Conservation (phyloP, 208 protist species). For the Vickermania spadyakhi region DNA sequence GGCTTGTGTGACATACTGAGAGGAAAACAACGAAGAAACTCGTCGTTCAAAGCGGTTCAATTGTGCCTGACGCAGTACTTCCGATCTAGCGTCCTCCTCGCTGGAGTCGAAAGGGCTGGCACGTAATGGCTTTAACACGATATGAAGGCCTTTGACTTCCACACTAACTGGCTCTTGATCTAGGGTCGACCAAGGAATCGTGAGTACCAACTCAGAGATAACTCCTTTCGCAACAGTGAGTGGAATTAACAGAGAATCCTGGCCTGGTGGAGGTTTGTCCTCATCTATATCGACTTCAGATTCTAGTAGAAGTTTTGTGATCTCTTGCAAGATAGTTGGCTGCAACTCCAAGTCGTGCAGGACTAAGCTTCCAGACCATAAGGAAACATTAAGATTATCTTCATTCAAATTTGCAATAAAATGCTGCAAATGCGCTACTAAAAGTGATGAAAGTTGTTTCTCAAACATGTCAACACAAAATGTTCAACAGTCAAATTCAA, state of each 20-base stretch:
- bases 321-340: constrained; percentile 43
- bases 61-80: constrained; percentile 50
- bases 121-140: constrained; percentile 64
- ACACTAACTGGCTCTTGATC: constrained; percentile 53
- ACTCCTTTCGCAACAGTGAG: constrained; percentile 71
- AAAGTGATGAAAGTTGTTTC: constrained; percentile 49
- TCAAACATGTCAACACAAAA: too few relatives aligned
- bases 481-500: too few relatives aligned
- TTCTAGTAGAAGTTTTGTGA: constrained; percentile 19
- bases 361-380: constrained; percentile 73
- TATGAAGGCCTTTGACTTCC: constrained; percentile 52
- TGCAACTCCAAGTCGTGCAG: constrained; percentile 62
- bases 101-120: constrained; percentile 25
- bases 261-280: constrained; percentile 8
- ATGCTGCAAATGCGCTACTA: constrained; percentile 48
- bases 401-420: constrained; percentile 73
- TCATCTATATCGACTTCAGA: neutral
- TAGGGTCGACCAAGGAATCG: constrained; percentile 69
- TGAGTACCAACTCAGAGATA: constrained; percentile 42
- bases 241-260: constrained; percentile 46
- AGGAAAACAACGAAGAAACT: neutral
- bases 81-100: constrained; percentile 41
- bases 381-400: constrained; percentile 59
- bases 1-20: too few relatives aligned
- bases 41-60: constrained; percentile 9